Conservation (phyloP, 1,284 basidiomycete species). For the Cronartium ribicola region DNA sequence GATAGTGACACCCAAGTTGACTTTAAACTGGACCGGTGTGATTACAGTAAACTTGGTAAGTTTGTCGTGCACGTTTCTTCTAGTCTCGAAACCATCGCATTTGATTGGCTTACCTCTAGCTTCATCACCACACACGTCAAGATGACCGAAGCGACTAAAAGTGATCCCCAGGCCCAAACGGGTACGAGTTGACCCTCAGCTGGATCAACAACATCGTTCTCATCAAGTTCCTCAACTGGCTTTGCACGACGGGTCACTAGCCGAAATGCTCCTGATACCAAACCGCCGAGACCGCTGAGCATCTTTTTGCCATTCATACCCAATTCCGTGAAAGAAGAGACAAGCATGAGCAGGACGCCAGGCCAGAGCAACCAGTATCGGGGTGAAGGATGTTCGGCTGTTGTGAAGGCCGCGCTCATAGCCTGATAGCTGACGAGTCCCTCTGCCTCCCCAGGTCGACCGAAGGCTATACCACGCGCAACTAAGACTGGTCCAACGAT, state of each 20-base stretch:
- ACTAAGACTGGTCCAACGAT: constrained; percentile 62
- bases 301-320: constrained; percentile 49
- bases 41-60: background rate
- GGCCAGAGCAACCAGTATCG: constrained; percentile 69
- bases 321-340: constrained; percentile 51
- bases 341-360: constrained; percentile 57
- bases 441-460: constrained; percentile 49
- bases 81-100: too few relatives aligned
- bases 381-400: constrained; percentile 59
- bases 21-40: constrained; percentile 46
- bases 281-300: constrained; percentile 48
- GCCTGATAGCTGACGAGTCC: constrained; percentile 54
- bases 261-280: constrained; percentile 44
- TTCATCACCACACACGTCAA: constrained; percentile 58
- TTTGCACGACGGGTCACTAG: constrained; percentile 42
- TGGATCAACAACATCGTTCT: constrained; percentile 55
- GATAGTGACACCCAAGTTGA: constrained; percentile 52
- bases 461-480: constrained; percentile 55
- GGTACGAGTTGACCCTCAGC: constrained; percentile 61
- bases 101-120: constrained; percentile 17
- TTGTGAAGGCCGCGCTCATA: constrained; percentile 47
- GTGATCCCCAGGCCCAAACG: constrained; percentile 59
- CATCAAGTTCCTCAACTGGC: constrained; percentile 17
- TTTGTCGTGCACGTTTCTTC: background rate
- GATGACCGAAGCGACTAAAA: constrained; percentile 57